Evolutionary conservation across 495 filamentous ascomycete genomes (phyloP).

Genomic region (Penicillium lividum): DNA sequence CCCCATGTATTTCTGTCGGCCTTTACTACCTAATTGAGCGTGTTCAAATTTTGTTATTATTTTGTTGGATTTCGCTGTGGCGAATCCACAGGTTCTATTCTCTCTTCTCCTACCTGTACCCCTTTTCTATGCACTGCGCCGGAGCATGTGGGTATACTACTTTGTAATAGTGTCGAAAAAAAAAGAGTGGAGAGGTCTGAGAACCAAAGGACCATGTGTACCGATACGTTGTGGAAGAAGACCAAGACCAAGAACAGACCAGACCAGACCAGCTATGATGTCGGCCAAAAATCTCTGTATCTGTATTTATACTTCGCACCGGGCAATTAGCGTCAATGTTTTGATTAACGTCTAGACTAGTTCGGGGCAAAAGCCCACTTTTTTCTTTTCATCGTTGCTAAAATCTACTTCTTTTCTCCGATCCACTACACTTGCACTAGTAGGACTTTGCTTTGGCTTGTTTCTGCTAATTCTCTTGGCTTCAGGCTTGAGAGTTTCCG

Average conservation of each 20-base stretch:
- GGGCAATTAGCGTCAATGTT: neutral
- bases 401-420: neutral
- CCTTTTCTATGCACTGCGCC: constrained; percentile 4
- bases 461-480: neutral
- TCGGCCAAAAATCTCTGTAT: neutral
- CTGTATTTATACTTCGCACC: neutral
- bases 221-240: neutral
- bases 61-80: neutral
- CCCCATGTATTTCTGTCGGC: constrained; percentile 4
- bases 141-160: neutral
- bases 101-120: neutral
- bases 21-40: constrained; percentile 10
- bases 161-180: constrained; percentile 10
- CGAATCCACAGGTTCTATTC: neutral
- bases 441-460: too few relatives aligned
- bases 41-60: neutral
- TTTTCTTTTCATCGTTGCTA: neutral
- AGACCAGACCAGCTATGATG: neutral
- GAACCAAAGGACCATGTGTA: neutral
- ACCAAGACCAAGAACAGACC: neutral
- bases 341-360: neutral
- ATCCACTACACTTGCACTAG: neutral
- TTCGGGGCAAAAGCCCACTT: neutral
- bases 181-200: constrained; percentile 3
- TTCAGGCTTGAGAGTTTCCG: neutral